Percentiles rank a stretch among this genome's conserved stretches.
Conservation (phyloP, 2,329 filamentous ascomycete genomes). For the Mycocentrospora acerina region DNA sequence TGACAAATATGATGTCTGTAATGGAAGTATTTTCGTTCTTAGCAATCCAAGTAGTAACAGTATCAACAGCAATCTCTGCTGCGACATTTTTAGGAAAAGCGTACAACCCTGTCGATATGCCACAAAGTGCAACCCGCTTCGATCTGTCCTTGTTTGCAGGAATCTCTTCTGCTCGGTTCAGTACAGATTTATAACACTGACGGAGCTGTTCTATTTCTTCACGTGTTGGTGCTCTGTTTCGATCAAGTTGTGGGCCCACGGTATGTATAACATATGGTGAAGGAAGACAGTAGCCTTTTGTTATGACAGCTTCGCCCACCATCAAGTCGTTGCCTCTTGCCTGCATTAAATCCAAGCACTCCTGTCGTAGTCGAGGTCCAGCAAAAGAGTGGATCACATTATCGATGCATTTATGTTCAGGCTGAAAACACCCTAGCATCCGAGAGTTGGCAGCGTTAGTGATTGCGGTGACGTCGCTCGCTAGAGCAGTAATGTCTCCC, state of each 20-base stretch:
- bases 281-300: slow-evolving; percentile 30
- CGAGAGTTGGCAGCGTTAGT: slow-evolving; percentile 41
- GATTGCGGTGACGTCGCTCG: slow-evolving; percentile 33
- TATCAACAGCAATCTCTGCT: slow-evolving; percentile 29
- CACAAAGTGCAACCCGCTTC: slow-evolving; percentile 37
- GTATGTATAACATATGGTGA: slow-evolving; percentile 36
- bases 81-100: slow-evolving; percentile 34
- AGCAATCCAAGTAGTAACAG: slow-evolving; percentile 30
- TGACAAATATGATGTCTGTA: slow-evolving; percentile 38
- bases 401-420: slow-evolving; percentile 39
- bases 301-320: slow-evolving; percentile 29
- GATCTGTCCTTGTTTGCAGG: slow-evolving; percentile 18
- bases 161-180: slow-evolving; percentile 29
- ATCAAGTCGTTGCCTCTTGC: slow-evolving; percentile 22
- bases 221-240: slow-evolving; percentile 18
- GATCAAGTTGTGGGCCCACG: slow-evolving; percentile 36
- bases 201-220: slow-evolving; percentile 22
- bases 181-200: slow-evolving; percentile 34
- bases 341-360: slow-evolving; percentile 30
- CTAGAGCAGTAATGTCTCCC: slow-evolving; percentile 39
- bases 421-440: slow-evolving; percentile 41
- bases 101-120: slow-evolving; percentile 42
- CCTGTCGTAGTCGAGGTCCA: slow-evolving; percentile 34
- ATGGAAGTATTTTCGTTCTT: slow-evolving; percentile 25
- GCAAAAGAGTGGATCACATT: slow-evolving; percentile 39